Percentiles rank a stretch among this genome's conserved stretches.
Evolutionary conservation across 2,329 filamentous ascomycete genomes (phyloP).

Genomic region (Fusarium brevicatenulatum): DNA sequence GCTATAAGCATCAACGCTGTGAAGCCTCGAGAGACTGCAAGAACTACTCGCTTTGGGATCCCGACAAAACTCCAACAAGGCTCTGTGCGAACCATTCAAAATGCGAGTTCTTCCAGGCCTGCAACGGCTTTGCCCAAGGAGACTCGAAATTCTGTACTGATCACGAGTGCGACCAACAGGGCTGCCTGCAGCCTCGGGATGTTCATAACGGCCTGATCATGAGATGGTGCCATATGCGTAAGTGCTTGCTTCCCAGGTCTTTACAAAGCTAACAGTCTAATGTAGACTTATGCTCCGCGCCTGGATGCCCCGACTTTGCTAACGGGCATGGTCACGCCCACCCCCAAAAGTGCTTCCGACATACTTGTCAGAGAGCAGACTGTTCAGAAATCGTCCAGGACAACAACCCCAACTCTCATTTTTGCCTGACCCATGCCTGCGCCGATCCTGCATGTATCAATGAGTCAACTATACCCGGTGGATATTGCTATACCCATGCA

Average conservation of each 20-base stretch:
- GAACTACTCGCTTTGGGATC: neutral
- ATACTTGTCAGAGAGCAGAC: neutral
- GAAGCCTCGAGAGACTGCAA: slow-evolving; percentile 4
- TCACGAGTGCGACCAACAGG: slow-evolving; percentile 18
- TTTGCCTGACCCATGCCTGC: slow-evolving; percentile 26
- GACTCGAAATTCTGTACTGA: slow-evolving; percentile 11
- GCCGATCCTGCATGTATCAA: neutral
- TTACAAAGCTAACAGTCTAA: neutral
- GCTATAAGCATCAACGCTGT: slow-evolving; percentile 29
- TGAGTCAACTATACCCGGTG: neutral
- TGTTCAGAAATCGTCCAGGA: neutral
- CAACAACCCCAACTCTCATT: neutral
- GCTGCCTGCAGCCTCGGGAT: slow-evolving; percentile 17
- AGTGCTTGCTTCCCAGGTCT: neutral
- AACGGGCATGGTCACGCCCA: neutral
- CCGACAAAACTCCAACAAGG: neutral
- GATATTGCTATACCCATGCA: slow-evolving; percentile 7
- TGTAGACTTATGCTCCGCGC: slow-evolving; percentile 24
- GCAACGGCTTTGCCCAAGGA: slow-evolving; percentile 3
- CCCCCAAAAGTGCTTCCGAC: neutral
- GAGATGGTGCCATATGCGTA: slow-evolving; percentile 28
- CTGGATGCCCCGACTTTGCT: neutral
- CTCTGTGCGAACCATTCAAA: slow-evolving; percentile 25
- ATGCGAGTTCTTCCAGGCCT: slow-evolving; percentile 15
- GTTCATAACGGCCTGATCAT: neutral